Percentiles rank a stretch among this genome's conserved stretches.
Conservation (phyloP, 2,329 filamentous ascomycete species). For the Colletotrichum sp. region DNA sequence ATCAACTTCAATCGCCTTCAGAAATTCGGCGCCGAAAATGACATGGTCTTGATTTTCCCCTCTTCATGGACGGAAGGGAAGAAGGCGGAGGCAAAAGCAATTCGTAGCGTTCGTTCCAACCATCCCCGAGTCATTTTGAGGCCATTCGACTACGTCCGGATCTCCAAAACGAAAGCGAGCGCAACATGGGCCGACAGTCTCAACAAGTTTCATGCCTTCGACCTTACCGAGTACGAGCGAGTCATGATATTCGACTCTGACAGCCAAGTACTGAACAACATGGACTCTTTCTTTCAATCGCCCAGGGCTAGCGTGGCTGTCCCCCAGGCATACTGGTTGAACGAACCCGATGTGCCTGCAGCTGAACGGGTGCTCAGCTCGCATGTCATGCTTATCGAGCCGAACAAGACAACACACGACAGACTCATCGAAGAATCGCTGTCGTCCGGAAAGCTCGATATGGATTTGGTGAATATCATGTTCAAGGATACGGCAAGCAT, state of each 20-base stretch:
- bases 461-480: slow-evolving; percentile 70
- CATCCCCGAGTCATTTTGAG: not conserved
- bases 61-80: slow-evolving; percentile 3
- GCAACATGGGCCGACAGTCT: slow-evolving; percentile 68
- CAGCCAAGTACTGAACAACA: slow-evolving; percentile 61
- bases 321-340: slow-evolving; percentile 75
- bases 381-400: slow-evolving; percentile 61
- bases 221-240: slow-evolving; percentile 62
- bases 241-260: slow-evolving; percentile 65
- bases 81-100: not conserved
- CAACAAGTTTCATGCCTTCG: slow-evolving; percentile 73
- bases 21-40: slow-evolving; percentile 45
- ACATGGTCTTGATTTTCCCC: slow-evolving; percentile 53
- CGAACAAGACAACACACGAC: slow-evolving; percentile 30
- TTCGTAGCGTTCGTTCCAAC: not conserved
- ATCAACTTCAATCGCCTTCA: slow-evolving; percentile 54
- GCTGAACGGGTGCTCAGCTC: slow-evolving; percentile 48
- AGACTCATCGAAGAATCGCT: slow-evolving; percentile 45
- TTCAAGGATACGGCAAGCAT: slow-evolving; percentile 64
- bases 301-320: slow-evolving; percentile 67
- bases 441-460: slow-evolving; percentile 57
- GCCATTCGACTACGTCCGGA: slow-evolving; percentile 3
- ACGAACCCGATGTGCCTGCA: slow-evolving; percentile 50
- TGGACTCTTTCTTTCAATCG: slow-evolving; percentile 76
- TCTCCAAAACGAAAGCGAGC: slow-evolving; percentile 8